These are phyloP conservation scores for Triglochin maritima DNA, from an alignment of 106 monocot species.

Conservation along the genomic window DNA sequence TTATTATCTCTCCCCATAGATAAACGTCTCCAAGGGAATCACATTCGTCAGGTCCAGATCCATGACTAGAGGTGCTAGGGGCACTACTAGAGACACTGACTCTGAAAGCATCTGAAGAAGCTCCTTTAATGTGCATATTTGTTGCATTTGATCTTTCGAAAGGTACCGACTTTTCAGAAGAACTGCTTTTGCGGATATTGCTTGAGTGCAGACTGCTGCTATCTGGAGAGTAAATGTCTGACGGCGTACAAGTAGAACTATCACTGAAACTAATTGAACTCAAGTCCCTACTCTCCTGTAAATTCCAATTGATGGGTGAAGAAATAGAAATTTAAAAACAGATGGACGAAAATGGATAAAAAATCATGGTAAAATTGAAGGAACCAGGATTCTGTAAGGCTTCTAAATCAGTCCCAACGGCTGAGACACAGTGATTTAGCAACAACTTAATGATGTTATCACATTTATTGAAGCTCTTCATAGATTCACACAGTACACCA, in stretches of 20 bases:
- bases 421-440: too few species aligned
- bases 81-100: constrained; percentile 79
- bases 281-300: constrained; percentile 59
- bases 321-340: too few species aligned
- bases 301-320: not conserved
- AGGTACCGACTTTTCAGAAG: constrained; percentile 10
- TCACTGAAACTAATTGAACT: constrained; percentile 50
- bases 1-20: constrained; percentile 73
- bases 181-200: constrained; percentile 11
- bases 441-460: too few species aligned
- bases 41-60: constrained; percentile 62
- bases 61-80: constrained; percentile 71
- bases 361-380: too few species aligned
- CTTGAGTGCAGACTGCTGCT: constrained; percentile 28
- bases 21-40: constrained; percentile 67
- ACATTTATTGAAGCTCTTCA: too few species aligned
- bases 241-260: constrained; percentile 33
- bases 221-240: constrained; percentile 38
- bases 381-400: too few species aligned
- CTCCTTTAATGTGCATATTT: constrained; percentile 36
- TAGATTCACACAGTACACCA: too few species aligned
- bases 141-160: constrained; percentile 27
- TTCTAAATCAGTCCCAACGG: too few species aligned
- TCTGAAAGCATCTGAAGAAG: constrained; percentile 44
- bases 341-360: too few species aligned